phyloP scores from a whole-genome alignment of 768 basidiomycete species.

The Tylopilus balloui region DNA sequence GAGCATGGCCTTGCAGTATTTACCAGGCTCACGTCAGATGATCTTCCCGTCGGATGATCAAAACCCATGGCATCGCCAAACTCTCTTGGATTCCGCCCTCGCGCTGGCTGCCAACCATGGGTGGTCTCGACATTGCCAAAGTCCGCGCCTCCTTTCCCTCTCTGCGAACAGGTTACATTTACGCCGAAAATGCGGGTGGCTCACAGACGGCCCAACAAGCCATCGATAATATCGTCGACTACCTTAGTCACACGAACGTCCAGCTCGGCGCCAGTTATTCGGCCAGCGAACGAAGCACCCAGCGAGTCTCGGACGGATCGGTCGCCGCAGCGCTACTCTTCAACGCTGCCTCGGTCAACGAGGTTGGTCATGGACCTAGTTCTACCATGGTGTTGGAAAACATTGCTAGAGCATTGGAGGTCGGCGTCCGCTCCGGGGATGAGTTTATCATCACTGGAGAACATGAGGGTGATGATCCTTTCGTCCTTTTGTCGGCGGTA shows the following conservation, averaged over 20 bases:
- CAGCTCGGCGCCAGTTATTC: slow-evolving; percentile 72
- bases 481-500: background rate
- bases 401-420: slow-evolving; percentile 57
- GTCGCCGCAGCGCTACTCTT: slow-evolving; percentile 53
- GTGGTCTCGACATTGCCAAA: slow-evolving; percentile 41
- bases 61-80: too few relatives aligned
- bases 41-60: too few relatives aligned
- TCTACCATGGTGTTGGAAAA: slow-evolving; percentile 70
- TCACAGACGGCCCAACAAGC: slow-evolving; percentile 57
- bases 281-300: slow-evolving; percentile 49
- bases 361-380: slow-evolving; percentile 64
- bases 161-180: slow-evolving; percentile 55
- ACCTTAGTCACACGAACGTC: slow-evolving; percentile 66
- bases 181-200: slow-evolving; percentile 75
- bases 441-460: slow-evolving; percentile 78
- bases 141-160: slow-evolving; percentile 63
- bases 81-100: background rate
- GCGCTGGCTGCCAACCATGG: slow-evolving; percentile 11
- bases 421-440: slow-evolving; percentile 51
- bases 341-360: slow-evolving; percentile 56
- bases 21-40: background rate
- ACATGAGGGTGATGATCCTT: slow-evolving; percentile 59
- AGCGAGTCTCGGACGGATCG: slow-evolving; percentile 48
- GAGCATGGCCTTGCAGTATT: background rate
- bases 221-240: slow-evolving; percentile 59